Base-by-base conservation (phyloP, 768 basidiomycete genomes). In the Tephrocybe rancida region DNA sequence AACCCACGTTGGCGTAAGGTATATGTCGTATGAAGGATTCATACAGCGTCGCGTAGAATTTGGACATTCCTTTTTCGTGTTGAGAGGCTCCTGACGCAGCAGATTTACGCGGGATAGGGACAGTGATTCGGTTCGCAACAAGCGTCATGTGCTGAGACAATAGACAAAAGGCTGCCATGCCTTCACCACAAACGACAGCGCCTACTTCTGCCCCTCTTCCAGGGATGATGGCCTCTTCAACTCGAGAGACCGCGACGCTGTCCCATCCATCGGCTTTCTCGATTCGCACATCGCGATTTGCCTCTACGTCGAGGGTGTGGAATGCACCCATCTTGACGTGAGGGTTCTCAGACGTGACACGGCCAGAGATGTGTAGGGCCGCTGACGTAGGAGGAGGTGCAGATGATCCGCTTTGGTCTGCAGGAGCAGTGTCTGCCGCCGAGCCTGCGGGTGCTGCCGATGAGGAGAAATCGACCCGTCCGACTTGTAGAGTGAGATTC, bases 61-160 rank as follows among this genome's bases (percentile, higher is more conserved):
- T 89, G 14, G 75, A 64, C 66, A 96, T 77, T 0, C 92, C 95
- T 78, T 95, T 97, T 64, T 99, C 97, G 58, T 98, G 92, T 25
- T 93, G 90, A 1, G 90, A 86, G 1, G 88, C 78, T 6, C 88
- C 87, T 10, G 86, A 80, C 3, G 88, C 83, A 1, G 93, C 90
- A 9, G 94, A 84, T 70, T 99, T 99, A 48, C 97, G 82, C 5
- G 97, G 97, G 52, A 98, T 88, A 1, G 89, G 76, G 1, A 94
- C 83, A 18, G 92, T 90, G 50, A 99, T 86, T 19, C 97, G 83
- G 65, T 98, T 93, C 3, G 92, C 76, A 29, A 99, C 87, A 25
- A 95, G 77, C 1, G 97, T 99, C 88, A 98, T 95, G 70, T 98
- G 95, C 62, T 98, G 88, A 1, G 95, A 98, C 13, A 99, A 78